Evolutionary conservation across 768 basidiomycete genomes (phyloP).

Genomic region (Pleurotus giganteus): DNA sequence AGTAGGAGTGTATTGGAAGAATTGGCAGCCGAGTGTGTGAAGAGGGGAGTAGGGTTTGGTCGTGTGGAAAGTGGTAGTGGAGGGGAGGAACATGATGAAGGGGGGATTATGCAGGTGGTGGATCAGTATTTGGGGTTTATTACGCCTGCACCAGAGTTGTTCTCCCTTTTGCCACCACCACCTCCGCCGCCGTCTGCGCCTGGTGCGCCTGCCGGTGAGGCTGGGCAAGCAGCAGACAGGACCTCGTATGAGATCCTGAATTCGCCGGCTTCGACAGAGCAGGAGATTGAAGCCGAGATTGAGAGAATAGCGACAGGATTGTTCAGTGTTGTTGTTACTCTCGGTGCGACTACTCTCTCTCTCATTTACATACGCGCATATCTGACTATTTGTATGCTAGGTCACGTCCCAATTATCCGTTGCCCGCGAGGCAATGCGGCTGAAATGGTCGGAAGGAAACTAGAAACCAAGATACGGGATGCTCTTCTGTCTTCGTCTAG

Average conservation of each 20-base stretch:
- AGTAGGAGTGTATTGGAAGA: constrained; percentile 90
- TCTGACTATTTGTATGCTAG: constrained; percentile 34
- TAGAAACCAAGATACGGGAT: constrained; percentile 91
- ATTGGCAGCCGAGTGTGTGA: constrained; percentile 84
- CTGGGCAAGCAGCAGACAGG: constrained; percentile 33
- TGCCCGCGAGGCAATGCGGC: constrained; percentile 95
- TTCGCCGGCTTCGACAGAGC: constrained; percentile 85
- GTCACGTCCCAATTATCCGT: constrained; percentile 92
- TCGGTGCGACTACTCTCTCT: constrained; percentile 49
- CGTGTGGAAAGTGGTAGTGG: constrained; percentile 46
- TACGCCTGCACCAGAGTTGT: constrained; percentile 87
- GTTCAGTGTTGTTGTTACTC: constrained; percentile 87
- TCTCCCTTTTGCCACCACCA: constrained; percentile 77
- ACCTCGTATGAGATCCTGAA: constrained; percentile 88
- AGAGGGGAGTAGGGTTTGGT: constrained; percentile 77
- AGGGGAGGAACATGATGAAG: constrained; percentile 14
- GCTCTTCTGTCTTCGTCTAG: constrained; percentile 71
- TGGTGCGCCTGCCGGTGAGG: constrained; percentile 29
- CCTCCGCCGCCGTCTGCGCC: constrained; percentile 49
- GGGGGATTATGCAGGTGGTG: constrained; percentile 56
- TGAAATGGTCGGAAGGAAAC: constrained; percentile 97
- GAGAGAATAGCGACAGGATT: constrained; percentile 89
- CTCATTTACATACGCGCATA: neutral
- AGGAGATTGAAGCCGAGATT: constrained; percentile 89
- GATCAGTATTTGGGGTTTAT: constrained; percentile 99